A percentile compares a stretch with the other conserved stretches of the same genome.
phyloP scores from a whole-genome alignment of 2,329 filamentous ascomycete species.

The Cladophialophora bantiana region DNA sequence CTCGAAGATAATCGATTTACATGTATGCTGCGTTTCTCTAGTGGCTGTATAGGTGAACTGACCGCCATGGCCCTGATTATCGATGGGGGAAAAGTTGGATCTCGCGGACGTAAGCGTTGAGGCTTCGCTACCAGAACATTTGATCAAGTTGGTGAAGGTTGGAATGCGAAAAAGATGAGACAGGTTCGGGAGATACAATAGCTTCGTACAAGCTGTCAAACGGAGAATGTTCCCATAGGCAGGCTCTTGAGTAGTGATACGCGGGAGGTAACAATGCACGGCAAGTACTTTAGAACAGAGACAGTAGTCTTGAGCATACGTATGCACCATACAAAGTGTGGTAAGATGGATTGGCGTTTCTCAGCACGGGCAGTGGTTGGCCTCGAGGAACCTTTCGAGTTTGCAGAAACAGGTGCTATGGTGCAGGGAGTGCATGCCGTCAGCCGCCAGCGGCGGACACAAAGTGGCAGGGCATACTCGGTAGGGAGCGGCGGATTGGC shows the following conservation, averaged over 20 bases:
- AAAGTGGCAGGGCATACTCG: conserved; percentile 13
- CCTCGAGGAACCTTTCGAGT: conserved; percentile 20
- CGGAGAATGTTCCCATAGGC: conserved; percentile 3
- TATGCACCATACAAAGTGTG: conserved; percentile 10
- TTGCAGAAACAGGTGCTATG: conserved; percentile 13
- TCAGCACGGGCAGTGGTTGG: conserved; percentile 18
- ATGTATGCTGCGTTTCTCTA: conserved; percentile 2
- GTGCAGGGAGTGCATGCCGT: conserved; percentile 11
- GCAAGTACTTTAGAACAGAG: neutral
- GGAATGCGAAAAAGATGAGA: neutral
- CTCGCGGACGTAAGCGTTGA: neutral
- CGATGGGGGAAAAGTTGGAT: neutral
- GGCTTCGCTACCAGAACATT: conserved; percentile 24
- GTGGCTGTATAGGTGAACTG: conserved; percentile 2
- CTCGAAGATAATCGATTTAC: conserved; percentile 13
- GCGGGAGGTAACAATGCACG: neutral
- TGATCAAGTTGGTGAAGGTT: conserved; percentile 13
- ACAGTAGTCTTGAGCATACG: neutral
- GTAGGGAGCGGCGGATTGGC: conserved; percentile 12
- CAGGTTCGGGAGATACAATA: neutral
- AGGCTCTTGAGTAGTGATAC: neutral
- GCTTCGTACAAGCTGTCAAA: conserved; percentile 16
- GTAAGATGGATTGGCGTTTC: conserved; percentile 4
- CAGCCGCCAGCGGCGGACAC: conserved; percentile 15
- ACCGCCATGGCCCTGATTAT: conserved; percentile 21